phyloP scores from a whole-genome alignment of 805 yeast genomes.

The Scheffersomyces stipitis region DNA sequence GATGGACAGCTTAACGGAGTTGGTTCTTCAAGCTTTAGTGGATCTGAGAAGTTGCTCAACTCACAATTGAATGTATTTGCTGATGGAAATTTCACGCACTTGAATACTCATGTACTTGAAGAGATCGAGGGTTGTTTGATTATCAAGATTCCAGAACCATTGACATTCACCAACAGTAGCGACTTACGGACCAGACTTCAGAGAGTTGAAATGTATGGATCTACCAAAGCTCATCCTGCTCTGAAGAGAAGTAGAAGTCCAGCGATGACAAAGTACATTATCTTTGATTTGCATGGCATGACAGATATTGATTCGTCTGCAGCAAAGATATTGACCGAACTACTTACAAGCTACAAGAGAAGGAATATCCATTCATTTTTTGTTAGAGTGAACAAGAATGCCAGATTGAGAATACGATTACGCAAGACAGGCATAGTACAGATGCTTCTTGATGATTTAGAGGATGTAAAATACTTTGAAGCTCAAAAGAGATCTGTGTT shows the following conservation, averaged over 20 bases:
- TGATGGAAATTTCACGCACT: slow-evolving; percentile 33
- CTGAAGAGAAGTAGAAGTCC: slow-evolving; percentile 32
- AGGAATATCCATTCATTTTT: slow-evolving; percentile 35
- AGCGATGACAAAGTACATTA: slow-evolving; percentile 40
- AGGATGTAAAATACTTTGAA: slow-evolving; percentile 21
- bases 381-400: slow-evolving; percentile 31
- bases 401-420: slow-evolving; percentile 27
- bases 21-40: not conserved
- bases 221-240: slow-evolving; percentile 45
- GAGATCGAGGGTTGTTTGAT: slow-evolving; percentile 47
- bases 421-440: slow-evolving; percentile 28
- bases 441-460: slow-evolving; percentile 25
- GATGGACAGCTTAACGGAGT: not conserved
- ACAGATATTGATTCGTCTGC: slow-evolving; percentile 43
- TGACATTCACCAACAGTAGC: slow-evolving; percentile 42
- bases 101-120: slow-evolving; percentile 37
- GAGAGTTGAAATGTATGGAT: slow-evolving; percentile 43
- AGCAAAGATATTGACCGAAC: slow-evolving; percentile 32
- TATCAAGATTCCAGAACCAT: slow-evolving; percentile 43
- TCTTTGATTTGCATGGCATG: slow-evolving; percentile 45
- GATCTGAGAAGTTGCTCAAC: not conserved
- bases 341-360: slow-evolving; percentile 26
- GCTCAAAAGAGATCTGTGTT: slow-evolving; percentile 12
- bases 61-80: slow-evolving; percentile 30
- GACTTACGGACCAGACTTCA: slow-evolving; percentile 38